Conservation (phyloP, 176 grass and related monocot genomes). For the Coix lacrymajobi region DNA sequence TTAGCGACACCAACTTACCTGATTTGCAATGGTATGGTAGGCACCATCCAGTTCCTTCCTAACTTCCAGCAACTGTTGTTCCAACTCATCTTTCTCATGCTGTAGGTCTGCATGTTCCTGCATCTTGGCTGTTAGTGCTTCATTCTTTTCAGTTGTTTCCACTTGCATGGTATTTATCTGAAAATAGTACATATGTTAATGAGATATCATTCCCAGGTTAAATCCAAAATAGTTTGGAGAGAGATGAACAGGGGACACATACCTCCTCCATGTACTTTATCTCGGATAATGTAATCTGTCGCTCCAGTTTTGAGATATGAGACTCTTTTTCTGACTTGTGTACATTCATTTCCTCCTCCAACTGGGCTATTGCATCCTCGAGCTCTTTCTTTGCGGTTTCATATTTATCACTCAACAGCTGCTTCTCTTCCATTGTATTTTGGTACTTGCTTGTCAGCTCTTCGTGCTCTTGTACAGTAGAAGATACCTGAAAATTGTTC, state of each 20-base stretch:
- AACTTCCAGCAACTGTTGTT: constrained; percentile 57
- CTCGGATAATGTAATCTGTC: constrained; percentile 72
- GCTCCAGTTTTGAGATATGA: constrained; percentile 82
- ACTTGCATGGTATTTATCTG: constrained; percentile 82
- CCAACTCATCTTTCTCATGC: constrained; percentile 56
- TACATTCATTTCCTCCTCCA: constrained; percentile 67
- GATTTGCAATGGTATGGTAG: constrained; percentile 71
- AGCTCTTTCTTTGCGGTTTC: constrained; percentile 65
- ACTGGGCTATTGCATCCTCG: constrained; percentile 47
- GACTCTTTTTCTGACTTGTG: constrained; percentile 72
- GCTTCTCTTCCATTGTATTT: constrained; percentile 58
- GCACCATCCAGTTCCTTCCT: constrained; percentile 69
- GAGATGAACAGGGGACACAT: constrained; percentile 19
- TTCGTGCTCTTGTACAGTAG: constrained; percentile 50
- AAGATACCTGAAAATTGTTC: constrained; percentile 39
- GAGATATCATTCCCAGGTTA: not conserved
- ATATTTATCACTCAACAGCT: constrained; percentile 55
- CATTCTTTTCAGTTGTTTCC: constrained; percentile 70
- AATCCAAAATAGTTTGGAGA: not conserved
- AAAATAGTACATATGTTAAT: constrained; percentile 24
- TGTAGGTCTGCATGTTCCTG: constrained; percentile 55
- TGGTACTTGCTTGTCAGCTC: constrained; percentile 37
- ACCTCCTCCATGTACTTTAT: constrained; percentile 90
- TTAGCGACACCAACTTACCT: constrained; percentile 35
- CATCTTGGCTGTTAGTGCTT: constrained; percentile 46